These are phyloP conservation scores for Salix arbutifolia DNA, from an alignment of 345 rosid species.

Conservation along the genomic window DNA sequence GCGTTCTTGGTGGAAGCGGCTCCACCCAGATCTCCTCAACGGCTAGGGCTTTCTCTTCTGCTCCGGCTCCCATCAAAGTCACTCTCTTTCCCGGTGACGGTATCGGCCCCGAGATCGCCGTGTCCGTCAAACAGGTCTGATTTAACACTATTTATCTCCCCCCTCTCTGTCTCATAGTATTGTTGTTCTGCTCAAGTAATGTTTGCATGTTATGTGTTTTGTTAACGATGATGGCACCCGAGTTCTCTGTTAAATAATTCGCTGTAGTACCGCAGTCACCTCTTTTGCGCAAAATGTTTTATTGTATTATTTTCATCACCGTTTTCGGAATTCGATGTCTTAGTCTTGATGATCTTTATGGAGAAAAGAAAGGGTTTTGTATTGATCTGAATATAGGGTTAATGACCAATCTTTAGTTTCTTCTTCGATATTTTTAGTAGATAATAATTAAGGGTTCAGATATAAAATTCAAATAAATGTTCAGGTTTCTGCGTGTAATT, in stretches of 20 bases:
- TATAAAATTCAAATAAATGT: background rate
- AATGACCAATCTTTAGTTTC: background rate
- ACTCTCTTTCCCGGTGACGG: slow-evolving; percentile 99
- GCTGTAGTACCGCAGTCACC: background rate
- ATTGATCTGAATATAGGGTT: background rate
- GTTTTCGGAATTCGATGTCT: background rate
- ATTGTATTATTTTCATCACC: background rate
- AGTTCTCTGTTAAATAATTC: background rate
- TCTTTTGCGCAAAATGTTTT: background rate
- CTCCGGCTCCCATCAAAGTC: slow-evolving; percentile 59
- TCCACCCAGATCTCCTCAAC: slow-evolving; percentile 16
- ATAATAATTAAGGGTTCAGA: background rate
- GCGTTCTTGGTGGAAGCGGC: slow-evolving; percentile 33
- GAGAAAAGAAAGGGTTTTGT: background rate
- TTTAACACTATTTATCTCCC: background rate
- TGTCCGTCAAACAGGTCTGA: slow-evolving; percentile 75
- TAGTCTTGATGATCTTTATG: background rate
- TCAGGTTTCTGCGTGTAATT: background rate
- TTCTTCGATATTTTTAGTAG: background rate
- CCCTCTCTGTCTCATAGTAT: background rate
- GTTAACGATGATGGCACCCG: background rate
- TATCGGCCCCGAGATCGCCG: slow-evolving; percentile 99
- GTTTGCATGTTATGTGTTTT: no score
- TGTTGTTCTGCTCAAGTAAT: background rate
- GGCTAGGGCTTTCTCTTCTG: slow-evolving; percentile 54